These are phyloP conservation scores for Acacia pycnantha DNA, from an alignment of 331 rosid genomes.

Conservation along the genomic window DNA sequence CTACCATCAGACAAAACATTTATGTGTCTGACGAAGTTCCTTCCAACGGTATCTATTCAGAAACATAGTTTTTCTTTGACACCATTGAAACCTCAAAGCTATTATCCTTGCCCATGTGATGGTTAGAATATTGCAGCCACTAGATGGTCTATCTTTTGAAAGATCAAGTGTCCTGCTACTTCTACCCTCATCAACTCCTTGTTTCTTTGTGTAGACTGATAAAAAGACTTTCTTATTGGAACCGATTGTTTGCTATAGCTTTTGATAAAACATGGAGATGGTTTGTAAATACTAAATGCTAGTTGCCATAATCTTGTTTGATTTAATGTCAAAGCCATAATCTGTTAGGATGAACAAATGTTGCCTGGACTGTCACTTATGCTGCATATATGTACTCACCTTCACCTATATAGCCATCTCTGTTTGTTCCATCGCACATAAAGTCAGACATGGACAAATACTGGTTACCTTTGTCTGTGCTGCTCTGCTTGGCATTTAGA, in stretches of 20 bases:
- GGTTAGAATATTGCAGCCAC: not conserved
- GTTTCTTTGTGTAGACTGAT: not conserved
- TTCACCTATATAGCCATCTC: not conserved
- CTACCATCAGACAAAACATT: not conserved
- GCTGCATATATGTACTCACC: not conserved
- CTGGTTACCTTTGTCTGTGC: not conserved
- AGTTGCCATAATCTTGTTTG: not conserved
- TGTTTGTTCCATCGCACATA: not conserved
- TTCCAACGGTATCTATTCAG: not conserved
- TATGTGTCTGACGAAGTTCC: not conserved
- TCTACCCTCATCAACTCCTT: not conserved
- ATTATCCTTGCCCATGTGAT: not conserved
- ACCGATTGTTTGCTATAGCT: not conserved
- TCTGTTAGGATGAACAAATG: not conserved
- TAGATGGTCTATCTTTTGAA: not conserved
- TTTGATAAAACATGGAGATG: not conserved
- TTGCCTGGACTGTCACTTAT: not conserved
- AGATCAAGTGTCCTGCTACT: not conserved
- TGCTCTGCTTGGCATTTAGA: conserved; percentile 2
- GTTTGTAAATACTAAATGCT: not conserved
- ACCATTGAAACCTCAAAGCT: not conserved
- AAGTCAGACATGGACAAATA: not conserved
- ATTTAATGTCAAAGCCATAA: not conserved
- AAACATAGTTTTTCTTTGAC: not conserved
- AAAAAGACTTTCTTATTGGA: conserved; percentile 11